A percentile compares a stretch with the other conserved stretches of the same genome.
Evolutionary conservation across 106 monocot species (phyloP).

Genomic region (Allium sativum): DNA sequence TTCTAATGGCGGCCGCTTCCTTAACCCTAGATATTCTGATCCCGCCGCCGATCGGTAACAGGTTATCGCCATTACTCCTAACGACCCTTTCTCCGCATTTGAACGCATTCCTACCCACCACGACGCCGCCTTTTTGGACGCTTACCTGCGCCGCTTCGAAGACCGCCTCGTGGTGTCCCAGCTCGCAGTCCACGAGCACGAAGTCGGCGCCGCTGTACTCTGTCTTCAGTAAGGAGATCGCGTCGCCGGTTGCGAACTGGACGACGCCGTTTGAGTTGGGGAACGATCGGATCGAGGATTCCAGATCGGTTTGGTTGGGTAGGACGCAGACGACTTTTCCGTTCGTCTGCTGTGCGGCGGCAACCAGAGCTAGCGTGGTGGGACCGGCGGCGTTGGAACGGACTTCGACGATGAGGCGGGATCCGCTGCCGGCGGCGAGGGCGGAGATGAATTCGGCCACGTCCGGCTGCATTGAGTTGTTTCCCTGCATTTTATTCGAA

Average conservation of each 20-base stretch:
- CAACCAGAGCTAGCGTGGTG: conserved; percentile 42
- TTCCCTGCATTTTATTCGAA: conserved; percentile 11
- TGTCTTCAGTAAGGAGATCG: conserved; percentile 7
- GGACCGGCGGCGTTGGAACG: conserved; percentile 29
- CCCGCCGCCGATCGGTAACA: conserved; percentile 55
- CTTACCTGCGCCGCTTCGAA: conserved; percentile 29
- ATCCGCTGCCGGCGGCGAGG: conserved; percentile 46
- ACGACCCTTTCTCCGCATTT: not conserved
- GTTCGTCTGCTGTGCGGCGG: conserved; percentile 48
- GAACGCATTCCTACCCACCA: conserved; percentile 43
- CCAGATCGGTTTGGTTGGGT: conserved; percentile 11
- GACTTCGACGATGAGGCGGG: conserved; percentile 47
- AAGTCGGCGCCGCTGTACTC: conserved; percentile 35
- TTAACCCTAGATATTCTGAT: conserved; percentile 41
- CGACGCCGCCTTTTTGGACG: conserved; percentile 8
- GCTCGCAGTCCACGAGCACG: conserved; percentile 44
- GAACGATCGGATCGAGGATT: conserved; percentile 13
- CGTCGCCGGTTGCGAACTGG: conserved; percentile 39
- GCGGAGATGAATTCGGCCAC: conserved; percentile 61
- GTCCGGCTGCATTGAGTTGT: conserved; percentile 34
- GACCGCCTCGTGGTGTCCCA: conserved; percentile 12
- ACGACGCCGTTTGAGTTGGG: conserved; percentile 7
- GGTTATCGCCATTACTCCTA: not conserved
- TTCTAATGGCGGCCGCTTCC: conserved; percentile 9
- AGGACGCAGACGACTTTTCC: conserved; percentile 48